A percentile compares a stretch with the other conserved stretches of the same genome.
Conservation (phyloP, 805 yeast genomes). For the Diddensiella caesifluorescens region DNA sequence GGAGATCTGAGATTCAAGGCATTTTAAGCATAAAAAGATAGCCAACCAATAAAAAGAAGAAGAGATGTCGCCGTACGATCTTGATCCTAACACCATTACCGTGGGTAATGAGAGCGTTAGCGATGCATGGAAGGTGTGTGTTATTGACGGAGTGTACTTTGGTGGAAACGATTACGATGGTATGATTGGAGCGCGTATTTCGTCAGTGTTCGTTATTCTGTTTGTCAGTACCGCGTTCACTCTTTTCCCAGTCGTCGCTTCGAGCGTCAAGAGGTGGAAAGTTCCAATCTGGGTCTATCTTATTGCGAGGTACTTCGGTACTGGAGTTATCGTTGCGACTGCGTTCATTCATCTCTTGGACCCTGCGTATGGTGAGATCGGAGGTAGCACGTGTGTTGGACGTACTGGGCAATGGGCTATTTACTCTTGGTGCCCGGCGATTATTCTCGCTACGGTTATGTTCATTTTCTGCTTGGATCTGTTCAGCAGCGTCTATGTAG, state of each 20-base stretch:
- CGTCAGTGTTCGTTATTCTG: constrained; percentile 58
- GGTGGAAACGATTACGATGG: constrained; percentile 42
- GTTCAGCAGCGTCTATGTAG: constrained; percentile 41
- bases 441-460: constrained; percentile 44
- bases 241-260: constrained; percentile 41
- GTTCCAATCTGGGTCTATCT: constrained; percentile 32
- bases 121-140: constrained; percentile 40
- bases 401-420: constrained; percentile 42
- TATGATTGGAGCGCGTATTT: constrained; percentile 43
- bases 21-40: no score
- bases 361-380: constrained; percentile 34
- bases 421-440: constrained; percentile 56
- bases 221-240: constrained; percentile 41
- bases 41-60: not conserved
- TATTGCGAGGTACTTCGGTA: constrained; percentile 49
- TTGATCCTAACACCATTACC: constrained; percentile 31
- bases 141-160: constrained; percentile 38
- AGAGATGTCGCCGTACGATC: not conserved
- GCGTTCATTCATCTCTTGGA: constrained; percentile 63
- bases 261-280: constrained; percentile 20
- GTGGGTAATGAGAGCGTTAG: constrained; percentile 27
- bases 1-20: not conserved
- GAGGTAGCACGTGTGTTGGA: constrained; percentile 37
- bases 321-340: constrained; percentile 74
- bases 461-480: constrained; percentile 46